A percentile compares a stretch with the other conserved stretches of the same genome.
phyloP scores from a whole-genome alignment of 2,329 filamentous ascomycete genomes.

The Phialophora expanda region DNA sequence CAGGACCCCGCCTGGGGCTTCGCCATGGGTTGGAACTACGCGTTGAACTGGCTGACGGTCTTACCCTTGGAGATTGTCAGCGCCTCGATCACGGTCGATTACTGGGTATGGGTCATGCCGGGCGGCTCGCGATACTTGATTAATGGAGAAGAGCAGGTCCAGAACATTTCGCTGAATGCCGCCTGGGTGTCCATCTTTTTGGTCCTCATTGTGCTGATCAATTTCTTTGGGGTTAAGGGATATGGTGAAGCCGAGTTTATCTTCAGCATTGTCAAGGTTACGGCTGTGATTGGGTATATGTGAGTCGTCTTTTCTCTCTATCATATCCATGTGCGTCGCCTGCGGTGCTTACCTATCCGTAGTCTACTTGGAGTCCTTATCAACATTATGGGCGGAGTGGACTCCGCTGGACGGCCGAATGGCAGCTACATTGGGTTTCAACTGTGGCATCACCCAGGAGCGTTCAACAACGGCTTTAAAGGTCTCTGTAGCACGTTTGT shows the following conservation, averaged over 20 bases:
- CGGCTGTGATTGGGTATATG: slow-evolving; percentile 83
- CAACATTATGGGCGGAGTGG: slow-evolving; percentile 67
- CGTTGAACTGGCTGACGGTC: slow-evolving; percentile 80
- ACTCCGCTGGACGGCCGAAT: slow-evolving; percentile 69
- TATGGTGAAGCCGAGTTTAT: slow-evolving; percentile 85
- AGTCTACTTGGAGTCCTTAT: slow-evolving; percentile 78
- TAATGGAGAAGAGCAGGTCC: slow-evolving; percentile 28
- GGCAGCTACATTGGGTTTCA: slow-evolving; percentile 78
- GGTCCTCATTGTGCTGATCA: slow-evolving; percentile 72
- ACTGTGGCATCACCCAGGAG: slow-evolving; percentile 67
- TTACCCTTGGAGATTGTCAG: slow-evolving; percentile 82
- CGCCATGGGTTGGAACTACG: slow-evolving; percentile 64
- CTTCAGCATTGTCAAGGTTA: slow-evolving; percentile 79
- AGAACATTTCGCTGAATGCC: slow-evolving; percentile 44
- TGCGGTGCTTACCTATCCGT: background rate
- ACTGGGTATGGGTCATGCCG: slow-evolving; percentile 59
- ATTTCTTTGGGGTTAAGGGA: slow-evolving; percentile 80
- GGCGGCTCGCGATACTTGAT: slow-evolving; percentile 18
- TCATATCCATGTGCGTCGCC: background rate
- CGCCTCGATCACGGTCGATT: slow-evolving; percentile 77
- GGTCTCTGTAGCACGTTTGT: slow-evolving; percentile 63
- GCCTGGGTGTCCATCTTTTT: slow-evolving; percentile 73
- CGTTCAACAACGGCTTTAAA: slow-evolving; percentile 55
- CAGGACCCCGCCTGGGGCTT: slow-evolving; percentile 68
- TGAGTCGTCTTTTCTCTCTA: slow-evolving; percentile 42